Percentiles rank a stretch among this genome's conserved stretches.
Conservation (phyloP, 139 green algal species). For the Pedinophyceae sp. region DNA sequence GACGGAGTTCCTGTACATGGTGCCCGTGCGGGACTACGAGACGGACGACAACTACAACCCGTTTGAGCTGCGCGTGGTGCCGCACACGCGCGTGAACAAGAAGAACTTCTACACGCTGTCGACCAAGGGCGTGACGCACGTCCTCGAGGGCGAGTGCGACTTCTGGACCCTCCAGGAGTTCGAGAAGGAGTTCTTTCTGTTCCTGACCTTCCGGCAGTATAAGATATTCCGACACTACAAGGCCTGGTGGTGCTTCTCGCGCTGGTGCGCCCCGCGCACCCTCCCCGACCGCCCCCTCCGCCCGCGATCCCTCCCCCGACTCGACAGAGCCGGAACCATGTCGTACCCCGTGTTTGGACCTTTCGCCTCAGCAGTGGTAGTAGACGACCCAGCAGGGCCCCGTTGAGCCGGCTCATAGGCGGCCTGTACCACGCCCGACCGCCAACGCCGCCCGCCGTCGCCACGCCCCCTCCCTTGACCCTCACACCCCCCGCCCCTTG, state of each 20-base stretch:
- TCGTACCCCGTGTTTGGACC: too few relatives aligned
- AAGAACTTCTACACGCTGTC: conserved; percentile 66
- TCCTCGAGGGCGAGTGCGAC: conserved; percentile 18
- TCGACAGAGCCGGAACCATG: too few relatives aligned
- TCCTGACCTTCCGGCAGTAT: background rate
- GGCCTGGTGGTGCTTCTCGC: background rate
- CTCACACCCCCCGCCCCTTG: too few relatives aligned
- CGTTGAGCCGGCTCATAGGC: too few relatives aligned
- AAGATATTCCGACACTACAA: background rate
- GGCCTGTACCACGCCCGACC: too few relatives aligned
- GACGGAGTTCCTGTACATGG: background rate
- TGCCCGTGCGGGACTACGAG: background rate
- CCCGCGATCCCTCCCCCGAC: too few relatives aligned
- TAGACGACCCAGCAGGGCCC: too few relatives aligned
- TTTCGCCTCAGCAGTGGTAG: too few relatives aligned
- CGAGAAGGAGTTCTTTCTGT: background rate
- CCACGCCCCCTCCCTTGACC: too few relatives aligned
- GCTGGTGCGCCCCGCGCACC: background rate
- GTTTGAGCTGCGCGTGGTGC: background rate
- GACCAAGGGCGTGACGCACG: conserved; percentile 51
- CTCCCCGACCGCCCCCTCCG: background rate
- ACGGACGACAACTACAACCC: background rate
- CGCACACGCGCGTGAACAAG: conserved; percentile 15
- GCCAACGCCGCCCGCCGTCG: too few relatives aligned
- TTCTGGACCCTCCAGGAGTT: background rate